Percentiles rank a stretch among this genome's conserved stretches.
Conservation (phyloP, 306 rosid genomes). For the Malus orientalis region DNA sequence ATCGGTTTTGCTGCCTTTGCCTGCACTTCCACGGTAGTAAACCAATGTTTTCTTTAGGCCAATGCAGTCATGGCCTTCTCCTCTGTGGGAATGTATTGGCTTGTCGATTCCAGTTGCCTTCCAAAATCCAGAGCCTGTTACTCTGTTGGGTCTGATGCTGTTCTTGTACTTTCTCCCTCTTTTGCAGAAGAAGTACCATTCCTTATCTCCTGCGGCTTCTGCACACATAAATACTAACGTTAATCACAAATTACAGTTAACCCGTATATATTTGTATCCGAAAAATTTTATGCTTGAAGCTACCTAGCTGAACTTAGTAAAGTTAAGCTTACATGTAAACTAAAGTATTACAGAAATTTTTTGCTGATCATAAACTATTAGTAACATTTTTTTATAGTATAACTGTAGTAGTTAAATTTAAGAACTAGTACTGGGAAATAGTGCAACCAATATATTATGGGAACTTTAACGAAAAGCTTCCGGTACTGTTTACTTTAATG, state of each 20-base stretch:
- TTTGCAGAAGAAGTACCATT: conserved; percentile 72
- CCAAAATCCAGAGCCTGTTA: conserved; percentile 86
- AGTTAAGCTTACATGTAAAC: background rate
- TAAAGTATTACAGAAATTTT: background rate
- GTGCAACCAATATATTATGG: background rate
- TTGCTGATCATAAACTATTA: background rate
- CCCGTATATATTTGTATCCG: background rate
- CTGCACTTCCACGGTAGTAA: conserved; percentile 81
- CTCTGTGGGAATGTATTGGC: conserved; percentile 36
- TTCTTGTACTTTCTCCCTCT: conserved; percentile 94
- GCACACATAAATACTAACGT: background rate
- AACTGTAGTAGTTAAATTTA: background rate
- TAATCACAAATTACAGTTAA: background rate
- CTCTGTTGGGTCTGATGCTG: conserved; percentile 80
- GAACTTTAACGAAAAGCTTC: no score
- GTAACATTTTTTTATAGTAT: background rate
- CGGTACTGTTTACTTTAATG: no score
- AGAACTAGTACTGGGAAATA: background rate
- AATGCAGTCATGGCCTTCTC: conserved; percentile 35
- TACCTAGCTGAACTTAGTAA: background rate
- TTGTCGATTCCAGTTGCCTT: conserved; percentile 92
- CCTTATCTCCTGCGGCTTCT: conserved; percentile 53
- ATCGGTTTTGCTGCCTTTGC: conserved; percentile 89
- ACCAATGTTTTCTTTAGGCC: conserved; percentile 92
- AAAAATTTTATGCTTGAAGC: background rate